Evolutionary conservation across 2,329 filamentous ascomycete species (phyloP).

Genomic region (Myotisia sp.): DNA sequence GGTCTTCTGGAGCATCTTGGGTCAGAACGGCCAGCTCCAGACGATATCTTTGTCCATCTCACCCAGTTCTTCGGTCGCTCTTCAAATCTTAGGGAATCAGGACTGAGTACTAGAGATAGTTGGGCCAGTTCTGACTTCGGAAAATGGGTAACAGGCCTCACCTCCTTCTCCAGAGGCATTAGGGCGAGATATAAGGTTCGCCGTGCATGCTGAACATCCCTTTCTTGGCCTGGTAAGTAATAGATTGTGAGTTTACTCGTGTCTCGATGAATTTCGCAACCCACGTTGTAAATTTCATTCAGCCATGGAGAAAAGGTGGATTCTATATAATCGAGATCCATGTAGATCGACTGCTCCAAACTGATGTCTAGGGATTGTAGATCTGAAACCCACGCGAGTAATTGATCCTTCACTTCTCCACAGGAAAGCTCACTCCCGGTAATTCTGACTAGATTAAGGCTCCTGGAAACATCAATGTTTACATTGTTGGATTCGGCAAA

Average conservation of each 20-base stretch:
- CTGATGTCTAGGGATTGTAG: constrained; percentile 20
- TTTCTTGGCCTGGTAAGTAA: constrained; percentile 22
- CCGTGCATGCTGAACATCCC: constrained; percentile 20
- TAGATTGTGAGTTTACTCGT: constrained; percentile 17
- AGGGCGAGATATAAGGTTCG: constrained; percentile 23
- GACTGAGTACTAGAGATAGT: constrained; percentile 16
- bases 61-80: constrained; percentile 24
- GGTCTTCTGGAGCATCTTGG: constrained; percentile 7
- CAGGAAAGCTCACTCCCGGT: constrained; percentile 22
- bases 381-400: constrained; percentile 19
- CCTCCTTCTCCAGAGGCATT: constrained; percentile 11
- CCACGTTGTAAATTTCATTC: constrained; percentile 19
- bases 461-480: constrained; percentile 24
- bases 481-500: constrained; percentile 22
- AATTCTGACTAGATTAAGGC: constrained; percentile 23
- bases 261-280: constrained; percentile 15
- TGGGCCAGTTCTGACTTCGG: constrained; percentile 17
- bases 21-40: constrained; percentile 13
- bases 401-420: constrained; percentile 21
- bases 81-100: constrained; percentile 18
- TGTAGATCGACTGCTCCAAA: constrained; percentile 10
- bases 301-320: constrained; percentile 23
- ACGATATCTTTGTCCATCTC: constrained; percentile 23
- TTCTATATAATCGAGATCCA: constrained; percentile 1
- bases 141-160: constrained; percentile 25